Evolutionary conservation across 768 basidiomycete species (phyloP).

Genomic region (Boletus reticulatus): DNA sequence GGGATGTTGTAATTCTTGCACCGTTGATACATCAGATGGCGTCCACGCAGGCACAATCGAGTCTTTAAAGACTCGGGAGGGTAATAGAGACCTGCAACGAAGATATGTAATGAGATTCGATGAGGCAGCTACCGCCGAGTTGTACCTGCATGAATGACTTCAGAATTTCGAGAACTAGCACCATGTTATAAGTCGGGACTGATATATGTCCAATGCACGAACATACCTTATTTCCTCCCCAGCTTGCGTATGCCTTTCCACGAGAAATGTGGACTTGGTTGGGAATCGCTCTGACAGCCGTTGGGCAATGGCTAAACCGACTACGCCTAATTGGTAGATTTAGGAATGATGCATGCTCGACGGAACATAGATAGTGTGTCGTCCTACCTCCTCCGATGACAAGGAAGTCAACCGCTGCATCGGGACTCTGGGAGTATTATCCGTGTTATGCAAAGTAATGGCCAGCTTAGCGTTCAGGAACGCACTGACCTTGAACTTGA

Average conservation of each 20-base stretch:
- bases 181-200: background rate
- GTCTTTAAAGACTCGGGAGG: slow-evolving; percentile 83
- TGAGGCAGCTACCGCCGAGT: background rate
- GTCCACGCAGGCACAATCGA: slow-evolving; percentile 79
- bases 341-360: background rate
- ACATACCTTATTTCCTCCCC: slow-evolving; percentile 86
- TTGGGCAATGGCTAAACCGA: slow-evolving; percentile 86
- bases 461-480: background rate
- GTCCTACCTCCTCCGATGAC: slow-evolving; percentile 80
- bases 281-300: slow-evolving; percentile 64
- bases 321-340: slow-evolving; percentile 50
- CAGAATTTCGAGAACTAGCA: slow-evolving; percentile 84
- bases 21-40: slow-evolving; percentile 77
- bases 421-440: slow-evolving; percentile 49
- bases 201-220: background rate
- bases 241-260: slow-evolving; percentile 71
- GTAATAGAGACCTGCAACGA: slow-evolving; percentile 71
- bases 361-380: background rate
- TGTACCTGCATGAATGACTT: slow-evolving; percentile 88
- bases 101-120: background rate
- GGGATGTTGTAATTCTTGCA: slow-evolving; percentile 66
- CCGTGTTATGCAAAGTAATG: background rate
- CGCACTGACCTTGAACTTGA: slow-evolving; percentile 56
- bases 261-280: slow-evolving; percentile 68
- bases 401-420: slow-evolving; percentile 74